These are phyloP conservation scores for Fragaria nilgerrensis DNA, from an alignment of 306 rosid genomes.

Conservation along the genomic window DNA sequence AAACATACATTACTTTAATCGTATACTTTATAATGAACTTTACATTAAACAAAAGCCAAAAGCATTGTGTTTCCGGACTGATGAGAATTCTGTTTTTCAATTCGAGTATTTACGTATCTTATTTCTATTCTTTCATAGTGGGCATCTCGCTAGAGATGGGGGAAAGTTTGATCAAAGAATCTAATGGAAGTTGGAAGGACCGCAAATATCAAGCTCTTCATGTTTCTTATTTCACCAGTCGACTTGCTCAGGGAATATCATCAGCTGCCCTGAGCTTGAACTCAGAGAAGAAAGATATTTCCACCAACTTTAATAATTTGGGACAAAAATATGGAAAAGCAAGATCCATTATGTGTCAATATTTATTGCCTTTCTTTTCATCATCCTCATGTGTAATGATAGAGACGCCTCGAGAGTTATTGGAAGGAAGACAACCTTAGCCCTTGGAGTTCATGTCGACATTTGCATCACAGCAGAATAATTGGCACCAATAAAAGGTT, in stretches of 20 bases:
- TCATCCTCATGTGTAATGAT: background rate
- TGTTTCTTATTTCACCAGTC: background rate
- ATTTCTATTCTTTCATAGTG: background rate
- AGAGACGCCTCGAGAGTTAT: background rate
- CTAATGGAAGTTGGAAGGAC: slow-evolving; percentile 9
- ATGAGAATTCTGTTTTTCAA: background rate
- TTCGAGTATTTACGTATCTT: background rate
- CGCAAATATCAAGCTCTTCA: background rate
- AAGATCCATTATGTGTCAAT: background rate
- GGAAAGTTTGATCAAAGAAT: background rate
- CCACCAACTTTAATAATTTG: background rate
- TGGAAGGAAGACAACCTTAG: background rate
- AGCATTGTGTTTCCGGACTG: background rate
- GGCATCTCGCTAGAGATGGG: background rate
- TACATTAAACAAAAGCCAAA: background rate
- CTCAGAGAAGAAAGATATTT: background rate
- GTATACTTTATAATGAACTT: background rate
- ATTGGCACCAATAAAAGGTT: background rate
- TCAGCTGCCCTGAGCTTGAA: background rate
- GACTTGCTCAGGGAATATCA: background rate
- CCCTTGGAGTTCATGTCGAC: background rate
- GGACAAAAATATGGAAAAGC: background rate
- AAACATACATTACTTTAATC: background rate
- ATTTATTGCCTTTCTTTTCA: background rate
- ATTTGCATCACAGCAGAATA: background rate